Conservation (phyloP, 2,329 filamentous ascomycete species). For the Stagonosporopsis tanaceti region DNA sequence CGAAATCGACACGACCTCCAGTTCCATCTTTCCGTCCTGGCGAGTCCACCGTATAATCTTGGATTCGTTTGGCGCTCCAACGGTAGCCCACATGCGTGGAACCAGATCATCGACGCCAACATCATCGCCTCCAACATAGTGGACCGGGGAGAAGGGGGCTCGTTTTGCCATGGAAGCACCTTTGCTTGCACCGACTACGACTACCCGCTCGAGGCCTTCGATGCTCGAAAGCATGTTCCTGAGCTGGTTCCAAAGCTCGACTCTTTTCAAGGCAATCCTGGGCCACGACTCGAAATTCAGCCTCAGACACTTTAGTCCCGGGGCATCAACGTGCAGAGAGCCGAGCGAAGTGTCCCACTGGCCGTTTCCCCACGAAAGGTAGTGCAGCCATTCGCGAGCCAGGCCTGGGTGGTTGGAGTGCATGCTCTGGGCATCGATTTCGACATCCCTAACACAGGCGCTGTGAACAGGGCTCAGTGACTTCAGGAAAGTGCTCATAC, state of each 20-base stretch:
- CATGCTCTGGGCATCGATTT: slow-evolving; percentile 47
- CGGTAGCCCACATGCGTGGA: slow-evolving; percentile 42
- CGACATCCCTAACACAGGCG: slow-evolving; percentile 42
- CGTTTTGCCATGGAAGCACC: slow-evolving; percentile 41
- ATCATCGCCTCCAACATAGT: slow-evolving; percentile 49
- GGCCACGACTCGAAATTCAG: slow-evolving; percentile 50
- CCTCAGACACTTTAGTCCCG: slow-evolving; percentile 43
- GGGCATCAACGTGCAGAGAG: slow-evolving; percentile 38
- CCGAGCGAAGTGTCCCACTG: slow-evolving; percentile 28
- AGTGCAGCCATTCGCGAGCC: slow-evolving; percentile 48
- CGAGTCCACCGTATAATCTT: slow-evolving; percentile 46
- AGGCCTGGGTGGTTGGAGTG: slow-evolving; percentile 33
- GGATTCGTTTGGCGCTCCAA: slow-evolving; percentile 24
- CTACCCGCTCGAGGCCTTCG: slow-evolving; percentile 41
- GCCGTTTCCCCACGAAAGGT: slow-evolving; percentile 38
- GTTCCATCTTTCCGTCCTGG: slow-evolving; percentile 33
- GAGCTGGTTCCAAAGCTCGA: slow-evolving; percentile 45
- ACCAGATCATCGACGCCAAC: slow-evolving; percentile 47
- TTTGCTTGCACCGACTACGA: slow-evolving; percentile 45
- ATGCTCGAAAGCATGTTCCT: slow-evolving; percentile 38
- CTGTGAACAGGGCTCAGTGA: slow-evolving; percentile 31
- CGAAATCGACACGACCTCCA: slow-evolving; percentile 40
- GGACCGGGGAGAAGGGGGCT: slow-evolving; percentile 47
- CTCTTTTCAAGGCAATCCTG: slow-evolving; percentile 36
- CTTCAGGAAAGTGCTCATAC: slow-evolving; percentile 40